These are phyloP conservation scores for Casaregolazyma suthepensis DNA, from an alignment of 1,139 yeast genomes.

Conservation along the genomic window DNA sequence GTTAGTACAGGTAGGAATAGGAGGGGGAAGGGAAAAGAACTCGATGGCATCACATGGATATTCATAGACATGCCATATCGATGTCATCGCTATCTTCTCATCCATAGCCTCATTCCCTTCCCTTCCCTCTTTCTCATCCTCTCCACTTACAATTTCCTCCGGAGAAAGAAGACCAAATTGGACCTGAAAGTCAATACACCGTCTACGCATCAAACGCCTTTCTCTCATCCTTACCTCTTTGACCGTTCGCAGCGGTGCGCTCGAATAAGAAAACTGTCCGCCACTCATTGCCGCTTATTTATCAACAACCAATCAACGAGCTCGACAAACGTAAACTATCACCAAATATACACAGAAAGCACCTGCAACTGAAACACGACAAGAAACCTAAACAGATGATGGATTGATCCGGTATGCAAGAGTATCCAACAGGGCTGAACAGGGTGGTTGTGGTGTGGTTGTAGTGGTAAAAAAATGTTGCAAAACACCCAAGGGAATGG, in stretches of 20 bases:
- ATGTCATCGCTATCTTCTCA: too few species aligned
- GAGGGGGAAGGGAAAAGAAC: background rate
- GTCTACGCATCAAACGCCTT: background rate
- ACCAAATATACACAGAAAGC: slow-evolving; percentile 3
- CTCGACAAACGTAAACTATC: background rate
- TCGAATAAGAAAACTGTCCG: slow-evolving; percentile 76
- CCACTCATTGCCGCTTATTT: slow-evolving; percentile 36
- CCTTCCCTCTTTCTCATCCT: background rate
- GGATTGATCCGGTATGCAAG: slow-evolving; percentile 5
- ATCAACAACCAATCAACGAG: slow-evolving; percentile 1
- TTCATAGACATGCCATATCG: background rate
- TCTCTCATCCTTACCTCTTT: slow-evolving; percentile 62
- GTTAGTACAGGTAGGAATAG: background rate
- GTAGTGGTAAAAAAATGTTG: slow-evolving; percentile 5
- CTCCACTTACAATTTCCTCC: slow-evolving; percentile 64
- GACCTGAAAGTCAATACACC: slow-evolving; percentile 39
- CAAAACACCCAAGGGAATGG: slow-evolving; percentile 3
- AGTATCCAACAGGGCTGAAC: slow-evolving; percentile 7
- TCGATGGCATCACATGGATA: too few species aligned
- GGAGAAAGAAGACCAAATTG: slow-evolving; percentile 98
- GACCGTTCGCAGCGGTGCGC: slow-evolving; percentile 94
- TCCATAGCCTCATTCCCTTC: background rate
- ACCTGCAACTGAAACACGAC: slow-evolving; percentile 4
- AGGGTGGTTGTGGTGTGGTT: slow-evolving; percentile 8
- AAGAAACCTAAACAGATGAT: slow-evolving; percentile 8